phyloP scores from a whole-genome alignment of 352 stramenopile species.

The Phytophthora foliorum region DNA sequence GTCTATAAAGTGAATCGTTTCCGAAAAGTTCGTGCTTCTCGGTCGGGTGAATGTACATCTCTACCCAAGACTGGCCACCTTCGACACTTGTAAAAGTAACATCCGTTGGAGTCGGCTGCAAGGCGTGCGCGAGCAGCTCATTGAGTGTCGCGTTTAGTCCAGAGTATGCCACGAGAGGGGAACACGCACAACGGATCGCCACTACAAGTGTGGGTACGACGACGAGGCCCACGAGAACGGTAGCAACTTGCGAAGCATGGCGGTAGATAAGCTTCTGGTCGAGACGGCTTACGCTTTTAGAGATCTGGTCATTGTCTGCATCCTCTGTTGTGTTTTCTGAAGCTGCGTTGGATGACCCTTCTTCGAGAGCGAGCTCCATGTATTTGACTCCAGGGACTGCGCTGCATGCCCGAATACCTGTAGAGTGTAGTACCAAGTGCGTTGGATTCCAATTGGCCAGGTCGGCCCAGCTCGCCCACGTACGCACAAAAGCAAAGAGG shows the following conservation, averaged over 20 bases:
- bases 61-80: constrained; percentile 12
- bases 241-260: neutral
- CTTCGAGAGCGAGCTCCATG: constrained; percentile 17
- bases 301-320: neutral
- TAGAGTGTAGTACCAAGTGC: constrained; percentile 2
- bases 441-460: constrained; percentile 27
- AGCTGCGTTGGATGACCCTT: neutral
- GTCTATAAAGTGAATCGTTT: constrained; percentile 22
- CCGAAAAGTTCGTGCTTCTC: constrained; percentile 23
- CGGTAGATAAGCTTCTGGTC: neutral
- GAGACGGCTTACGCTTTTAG: neutral
- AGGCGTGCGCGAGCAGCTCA: constrained; percentile 21
- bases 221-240: constrained; percentile 9
- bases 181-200: constrained; percentile 13
- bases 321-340: neutral
- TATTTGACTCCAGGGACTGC: constrained; percentile 5
- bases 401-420: neutral
- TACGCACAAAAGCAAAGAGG: constrained; percentile 12
- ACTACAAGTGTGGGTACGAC: constrained; percentile 14
- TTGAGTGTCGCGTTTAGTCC: constrained; percentile 28
- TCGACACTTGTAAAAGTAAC: constrained; percentile 13
- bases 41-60: constrained; percentile 22
- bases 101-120: constrained; percentile 18
- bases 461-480: constrained; percentile 6
- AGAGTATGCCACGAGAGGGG: constrained; percentile 12